Percentiles rank a stretch among this genome's conserved stretches.
Evolutionary conservation across 345 rosid species (phyloP).

Genomic region (Salix viminalis): DNA sequence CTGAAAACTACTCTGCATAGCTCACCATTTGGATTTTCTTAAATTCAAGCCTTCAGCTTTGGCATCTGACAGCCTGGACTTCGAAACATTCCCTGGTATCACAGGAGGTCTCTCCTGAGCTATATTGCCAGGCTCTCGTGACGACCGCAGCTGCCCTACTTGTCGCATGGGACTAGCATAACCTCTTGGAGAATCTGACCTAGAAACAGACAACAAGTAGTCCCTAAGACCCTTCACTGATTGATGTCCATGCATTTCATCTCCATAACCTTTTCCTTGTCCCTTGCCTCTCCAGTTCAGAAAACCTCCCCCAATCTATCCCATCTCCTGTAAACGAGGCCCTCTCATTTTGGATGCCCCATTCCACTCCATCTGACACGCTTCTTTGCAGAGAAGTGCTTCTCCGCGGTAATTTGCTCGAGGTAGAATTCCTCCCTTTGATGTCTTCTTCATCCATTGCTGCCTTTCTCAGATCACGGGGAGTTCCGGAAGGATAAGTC

Average conservation of each 20-base stretch:
- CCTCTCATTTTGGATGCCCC: slow-evolving; percentile 54
- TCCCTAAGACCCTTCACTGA: slow-evolving; percentile 60
- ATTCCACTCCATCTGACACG: slow-evolving; percentile 78
- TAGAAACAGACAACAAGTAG: slow-evolving; percentile 48
- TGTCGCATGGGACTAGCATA: slow-evolving; percentile 49
- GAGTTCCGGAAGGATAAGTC: slow-evolving; percentile 40
- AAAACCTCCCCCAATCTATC: slow-evolving; percentile 54
- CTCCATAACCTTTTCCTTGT: slow-evolving; percentile 43
- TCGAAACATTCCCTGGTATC: slow-evolving; percentile 44
- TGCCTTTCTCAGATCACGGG: slow-evolving; percentile 31
- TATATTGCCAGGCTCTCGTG: slow-evolving; percentile 26
- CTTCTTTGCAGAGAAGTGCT: slow-evolving; percentile 68
- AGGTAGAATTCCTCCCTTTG: slow-evolving; percentile 62
- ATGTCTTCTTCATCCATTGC: slow-evolving; percentile 42
- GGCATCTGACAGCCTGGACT: slow-evolving; percentile 57
- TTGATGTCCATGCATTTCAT: slow-evolving; percentile 65
- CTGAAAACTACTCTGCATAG: neutral
- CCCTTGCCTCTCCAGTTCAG: slow-evolving; percentile 40
- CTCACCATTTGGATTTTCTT: slow-evolving; percentile 65
- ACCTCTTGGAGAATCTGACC: slow-evolving; percentile 42
- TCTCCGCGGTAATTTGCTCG: slow-evolving; percentile 46
- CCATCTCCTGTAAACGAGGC: slow-evolving; percentile 42
- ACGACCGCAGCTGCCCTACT: slow-evolving; percentile 16
- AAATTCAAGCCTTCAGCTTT: slow-evolving; percentile 44
- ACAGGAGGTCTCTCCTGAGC: slow-evolving; percentile 56